Evolutionary conservation across 352 stramenopile species (phyloP), one percentile per base, ranked within the genome.

Genomic region (Globisporangium cystogenes): DNA sequence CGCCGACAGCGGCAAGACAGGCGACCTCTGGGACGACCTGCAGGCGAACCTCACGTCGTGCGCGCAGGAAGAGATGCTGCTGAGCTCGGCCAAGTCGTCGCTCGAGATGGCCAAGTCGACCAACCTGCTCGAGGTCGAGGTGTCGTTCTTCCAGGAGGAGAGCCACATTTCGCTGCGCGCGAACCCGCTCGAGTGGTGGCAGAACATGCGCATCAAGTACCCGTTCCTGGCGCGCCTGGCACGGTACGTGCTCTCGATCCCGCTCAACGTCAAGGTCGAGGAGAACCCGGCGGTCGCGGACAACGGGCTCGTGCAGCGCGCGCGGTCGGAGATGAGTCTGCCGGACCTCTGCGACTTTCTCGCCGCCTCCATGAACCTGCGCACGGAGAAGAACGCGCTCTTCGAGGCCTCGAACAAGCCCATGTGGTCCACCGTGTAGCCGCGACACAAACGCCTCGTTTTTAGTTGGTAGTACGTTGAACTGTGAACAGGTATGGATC

Each of bases 131-230:
- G 77, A 90, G 57, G 73, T 90, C 21, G 80, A 90, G 59, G 80
- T 90, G 5, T 87, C 77, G 11, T 89, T 87, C 45, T 85, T 89
- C 40, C 77, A 87, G 35, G 80, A 88, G 59, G 80, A 88, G 62
- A 60, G 62, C 0, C 65, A 66, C 14, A 86, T 90, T 33, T 65
- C 60, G 31, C 54, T 90, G 40, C 66, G 68, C 24, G 71, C 68
- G 7, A 90, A 86, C 33, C 77, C 80, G 10, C 70, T 89, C 12
- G 77, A 87, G 53, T 89, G 77, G 80, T 91, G 80, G 80, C 75
- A 86, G 48, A 76, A 52, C 42, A 74, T 86, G 73, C 74, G 75
- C 7, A 68, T 87, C 59, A 89, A 91, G 70, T 91, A 89, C 59
- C 80, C 80, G n/a, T 87, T 84, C 51, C 59, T 88, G 23, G 74